phyloP scores from a whole-genome alignment of 768 basidiomycete genomes.

The Pleurotus tuoliensis region DNA sequence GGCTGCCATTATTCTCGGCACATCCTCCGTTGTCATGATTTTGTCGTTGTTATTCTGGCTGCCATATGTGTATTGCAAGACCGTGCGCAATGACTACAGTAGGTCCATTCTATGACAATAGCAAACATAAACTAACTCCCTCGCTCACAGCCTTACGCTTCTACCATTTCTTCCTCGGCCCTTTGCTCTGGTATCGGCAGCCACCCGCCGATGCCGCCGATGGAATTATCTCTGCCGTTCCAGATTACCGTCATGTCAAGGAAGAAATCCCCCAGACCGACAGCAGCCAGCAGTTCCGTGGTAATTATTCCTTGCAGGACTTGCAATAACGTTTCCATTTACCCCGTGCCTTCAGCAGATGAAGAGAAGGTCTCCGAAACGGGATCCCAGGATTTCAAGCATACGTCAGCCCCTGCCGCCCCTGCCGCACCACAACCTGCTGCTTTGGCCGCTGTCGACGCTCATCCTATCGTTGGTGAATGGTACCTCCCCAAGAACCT shows the following conservation, averaged over 20 bases:
- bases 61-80: slow-evolving; percentile 23
- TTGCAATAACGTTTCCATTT: too few relatives aligned
- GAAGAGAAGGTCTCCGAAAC: slow-evolving; percentile 15
- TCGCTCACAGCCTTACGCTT: slow-evolving; percentile 17
- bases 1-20: slow-evolving; percentile 19
- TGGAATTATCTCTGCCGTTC: slow-evolving; percentile 14
- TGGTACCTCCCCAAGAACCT: slow-evolving; percentile 23
- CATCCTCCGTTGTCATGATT: slow-evolving; percentile 16
- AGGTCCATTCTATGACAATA: background rate
- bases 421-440: background rate
- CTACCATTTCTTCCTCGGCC: slow-evolving; percentile 27
- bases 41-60: slow-evolving; percentile 24
- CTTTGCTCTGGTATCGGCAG: slow-evolving; percentile 20
- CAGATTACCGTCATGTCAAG: slow-evolving; percentile 23
- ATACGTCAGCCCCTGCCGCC: background rate
- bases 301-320: too few relatives aligned
- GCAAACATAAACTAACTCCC: too few relatives aligned
- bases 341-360: background rate
- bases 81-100: slow-evolving; percentile 25
- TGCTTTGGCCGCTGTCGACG: slow-evolving; percentile 12
- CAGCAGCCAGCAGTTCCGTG: too few relatives aligned
- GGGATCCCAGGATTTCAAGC: background rate
- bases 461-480: slow-evolving; percentile 23
- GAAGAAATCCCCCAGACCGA: slow-evolving; percentile 7
- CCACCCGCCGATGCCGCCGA: slow-evolving; percentile 18